Base-by-base conservation (phyloP, 371 early-diverging fungal species). In the Apophysomyces elegans region DNA sequence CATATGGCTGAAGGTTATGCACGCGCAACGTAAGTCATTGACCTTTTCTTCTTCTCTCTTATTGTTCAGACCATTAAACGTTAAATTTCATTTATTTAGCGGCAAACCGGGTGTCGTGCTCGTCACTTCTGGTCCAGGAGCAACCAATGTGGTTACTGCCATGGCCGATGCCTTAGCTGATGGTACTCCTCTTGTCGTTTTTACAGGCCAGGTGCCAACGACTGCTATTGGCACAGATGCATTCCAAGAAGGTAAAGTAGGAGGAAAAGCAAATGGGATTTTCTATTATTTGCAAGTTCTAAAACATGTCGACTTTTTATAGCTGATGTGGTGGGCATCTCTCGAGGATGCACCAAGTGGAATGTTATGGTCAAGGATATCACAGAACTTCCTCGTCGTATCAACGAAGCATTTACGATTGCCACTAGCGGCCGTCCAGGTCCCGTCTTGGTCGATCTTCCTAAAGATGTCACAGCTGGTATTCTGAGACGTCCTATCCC, bases 1-100 rank as follows among this genome's bases (percentile, higher is more conserved):
- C 98, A 98, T 77, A 97, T 97, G 95, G 97, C 98, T 6, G 95
- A 98, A 79, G 98, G 96, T 16, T 98, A 97, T 77, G 97, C 97
- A 38, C 88, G 94, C 76, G 96, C 92, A 64, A 94, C 93, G 90
- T 90, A 83, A 77, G 83, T 81, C 45, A 21, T 37, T 11, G 11
- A 18, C 16, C 37, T 39, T 57, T 37, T 61, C 16, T 65, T 32
- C 38, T 59, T 37, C n/a, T 35, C 32, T 26, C 59, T 63, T 39
- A 59, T 66, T 59, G 35, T 45, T 56, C 58, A 61, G 54, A 35
- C 56, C 32, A 26, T 26, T 26, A 26, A 26, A 26, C 32, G 32
- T 26, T 26, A 26, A 2, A 26, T 26, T 26, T 26, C 2, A 59
- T 37, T 39, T 39, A 65, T 44, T 43, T 59, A 92, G 90, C 62